Base-by-base conservation (phyloP, 208 protist species). In the Herpetomonas tarakana region DNA sequence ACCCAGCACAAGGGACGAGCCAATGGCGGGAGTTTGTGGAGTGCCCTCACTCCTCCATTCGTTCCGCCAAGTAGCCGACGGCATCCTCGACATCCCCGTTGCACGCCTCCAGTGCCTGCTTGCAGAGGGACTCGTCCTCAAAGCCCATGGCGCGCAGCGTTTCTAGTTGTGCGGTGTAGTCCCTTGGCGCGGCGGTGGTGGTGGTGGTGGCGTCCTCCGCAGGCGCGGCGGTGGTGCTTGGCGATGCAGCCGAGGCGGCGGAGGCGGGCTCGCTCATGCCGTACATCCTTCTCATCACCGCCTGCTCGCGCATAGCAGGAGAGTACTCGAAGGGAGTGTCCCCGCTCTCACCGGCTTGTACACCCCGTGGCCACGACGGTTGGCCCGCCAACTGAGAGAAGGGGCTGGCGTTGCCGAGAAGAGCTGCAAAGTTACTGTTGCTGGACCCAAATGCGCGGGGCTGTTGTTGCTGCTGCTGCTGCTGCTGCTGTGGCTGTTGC, bases 81-180 rank as follows among this genome's bases (percentile, higher is more conserved):
- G 86, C 88, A 0, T 35, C 69, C 46, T 91, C 88, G 0, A 90
- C 78, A 62, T 95, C 86, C 1, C 88, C 88, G 57, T 72, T 64
- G 0, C 65, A 60, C 4, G 68, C 78, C 12, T 58, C 29, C 26
- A 95, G 58, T 0, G 82, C 81, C 44, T 76, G 63, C 24, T 83
- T 38, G 57, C 78, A 91, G n/a, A 85, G 27, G 9, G 45, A 52
- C 31, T 86, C 81, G 58, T 92, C 76, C 25, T 90, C 78, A 61
- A 95, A 95, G 1, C 88, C 88, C 83, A 95, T 91, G n/a, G 88
- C 82, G 14, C 59, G 67, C 18, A 91, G 51, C 11, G 67, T 39
- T 4, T 27, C 39, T 25, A 86, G 28, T 57, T 85, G 63, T 16
- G 45, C 46, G 16, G n/a, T 56, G 56, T 61, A 73, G 46, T 56